Evolutionary conservation across 225 moss, liverwort and hornwort species (phyloP).

Genomic region (Marchantia paleacea): DNA sequence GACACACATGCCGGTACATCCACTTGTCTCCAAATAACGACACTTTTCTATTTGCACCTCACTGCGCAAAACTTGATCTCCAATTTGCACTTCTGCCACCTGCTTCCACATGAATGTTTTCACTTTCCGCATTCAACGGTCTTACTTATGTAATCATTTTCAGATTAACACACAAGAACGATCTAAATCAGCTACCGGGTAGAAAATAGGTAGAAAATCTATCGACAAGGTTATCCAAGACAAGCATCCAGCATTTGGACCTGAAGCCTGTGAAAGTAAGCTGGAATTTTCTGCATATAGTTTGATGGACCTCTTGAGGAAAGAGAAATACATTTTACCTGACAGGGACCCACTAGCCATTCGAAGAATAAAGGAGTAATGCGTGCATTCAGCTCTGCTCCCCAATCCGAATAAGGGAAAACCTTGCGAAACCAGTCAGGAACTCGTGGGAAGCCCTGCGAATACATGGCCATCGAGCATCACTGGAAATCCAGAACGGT

Average conservation of each 20-base stretch:
- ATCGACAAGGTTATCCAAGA: not conserved
- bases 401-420: conserved; percentile 92
- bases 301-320: no score
- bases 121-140: no score
- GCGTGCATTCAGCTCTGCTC: conserved; percentile 81
- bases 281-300: no score
- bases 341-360: conserved; percentile 92
- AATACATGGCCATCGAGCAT: not conserved
- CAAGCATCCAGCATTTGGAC: no score
- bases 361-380: conserved; percentile 91
- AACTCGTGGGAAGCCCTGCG: conserved; percentile 84
- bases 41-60: conserved; percentile 91
- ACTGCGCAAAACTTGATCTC: conserved; percentile 54
- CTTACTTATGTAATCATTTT: no score
- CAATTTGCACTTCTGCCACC: conserved; percentile 66
- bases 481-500: not conserved
- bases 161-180: no score
- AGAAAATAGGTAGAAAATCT: no score
- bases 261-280: no score
- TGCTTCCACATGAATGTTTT: conserved; percentile 28
- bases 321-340: conserved; percentile 39
- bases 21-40: conserved; percentile 85
- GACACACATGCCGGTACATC: conserved; percentile 88
- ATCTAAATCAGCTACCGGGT: no score
- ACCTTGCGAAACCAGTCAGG: conserved; percentile 84